phyloP scores from a whole-genome alignment of 768 basidiomycete species.

The Panaeolus cyanescens region DNA sequence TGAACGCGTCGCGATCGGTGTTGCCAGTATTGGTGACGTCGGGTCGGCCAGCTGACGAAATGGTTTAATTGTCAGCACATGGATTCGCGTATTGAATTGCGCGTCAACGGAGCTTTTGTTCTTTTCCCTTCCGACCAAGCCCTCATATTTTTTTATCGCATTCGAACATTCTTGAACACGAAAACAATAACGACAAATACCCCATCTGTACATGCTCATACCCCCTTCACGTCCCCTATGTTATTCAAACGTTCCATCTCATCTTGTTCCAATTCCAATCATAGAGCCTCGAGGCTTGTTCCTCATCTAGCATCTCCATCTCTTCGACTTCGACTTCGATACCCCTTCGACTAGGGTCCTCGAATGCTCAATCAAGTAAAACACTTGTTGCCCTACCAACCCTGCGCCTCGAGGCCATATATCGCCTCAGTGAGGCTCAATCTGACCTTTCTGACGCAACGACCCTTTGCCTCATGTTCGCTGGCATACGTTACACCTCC shows the following conservation, averaged over 20 bases:
- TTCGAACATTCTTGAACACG: neutral
- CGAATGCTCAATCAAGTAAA: neutral
- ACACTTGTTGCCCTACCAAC: slow-evolving; percentile 1
- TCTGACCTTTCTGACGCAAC: neutral
- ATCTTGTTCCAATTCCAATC: too few relatives aligned
- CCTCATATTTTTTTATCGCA: neutral
- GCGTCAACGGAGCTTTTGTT: neutral
- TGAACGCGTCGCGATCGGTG: neutral
- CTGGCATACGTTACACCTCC: neutral
- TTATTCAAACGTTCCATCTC: neutral
- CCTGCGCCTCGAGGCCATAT: neutral
- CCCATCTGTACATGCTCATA: neutral
- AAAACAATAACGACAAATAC: neutral
- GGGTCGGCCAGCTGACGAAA: neutral
- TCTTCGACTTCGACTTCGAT: neutral
- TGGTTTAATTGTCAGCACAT: neutral
- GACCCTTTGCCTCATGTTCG: neutral
- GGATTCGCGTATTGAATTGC: neutral
- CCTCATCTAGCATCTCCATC: too few relatives aligned
- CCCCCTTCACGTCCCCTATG: too few relatives aligned
- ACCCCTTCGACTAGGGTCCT: neutral
- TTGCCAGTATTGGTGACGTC: too few relatives aligned
- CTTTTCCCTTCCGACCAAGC: neutral
- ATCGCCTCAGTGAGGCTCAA: neutral
- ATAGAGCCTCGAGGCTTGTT: neutral